phyloP scores from a whole-genome alignment of 352 stramenopile genomes.

The Globisporangium sylvaticum region DNA sequence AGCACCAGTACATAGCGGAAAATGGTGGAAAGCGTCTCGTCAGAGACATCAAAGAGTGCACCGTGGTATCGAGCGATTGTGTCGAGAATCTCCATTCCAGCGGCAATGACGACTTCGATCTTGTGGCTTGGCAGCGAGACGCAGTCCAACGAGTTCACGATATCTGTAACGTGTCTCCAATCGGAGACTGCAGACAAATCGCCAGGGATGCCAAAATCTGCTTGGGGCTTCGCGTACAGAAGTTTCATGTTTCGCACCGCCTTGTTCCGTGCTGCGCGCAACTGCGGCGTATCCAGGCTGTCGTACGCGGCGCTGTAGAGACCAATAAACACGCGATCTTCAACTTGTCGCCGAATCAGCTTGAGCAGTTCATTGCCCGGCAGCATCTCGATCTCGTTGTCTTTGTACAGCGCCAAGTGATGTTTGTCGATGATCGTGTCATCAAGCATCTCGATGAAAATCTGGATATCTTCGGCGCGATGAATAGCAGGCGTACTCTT shows the following conservation, averaged over 20 bases:
- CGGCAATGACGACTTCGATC: conserved; percentile 65
- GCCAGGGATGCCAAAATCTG: conserved; percentile 61
- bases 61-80: conserved; percentile 54
- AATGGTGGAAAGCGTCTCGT: conserved; percentile 54
- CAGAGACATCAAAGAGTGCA: conserved; percentile 48
- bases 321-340: conserved; percentile 77
- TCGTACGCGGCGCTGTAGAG: conserved; percentile 53
- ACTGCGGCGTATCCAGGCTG: conserved; percentile 39
- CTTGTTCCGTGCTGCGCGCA: conserved; percentile 30
- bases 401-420: conserved; percentile 55
- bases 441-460: conserved; percentile 62
- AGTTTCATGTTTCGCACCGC: conserved; percentile 58
- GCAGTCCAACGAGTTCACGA: conserved; percentile 68
- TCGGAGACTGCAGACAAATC: conserved; percentile 53
- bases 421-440: conserved; percentile 68
- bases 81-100: conserved; percentile 43
- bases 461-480: conserved; percentile 44
- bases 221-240: conserved; percentile 45
- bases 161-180: conserved; percentile 50
- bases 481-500: conserved; percentile 42
- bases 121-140: conserved; percentile 82
- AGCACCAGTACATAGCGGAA: conserved; percentile 72
- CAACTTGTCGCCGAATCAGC: conserved; percentile 66
- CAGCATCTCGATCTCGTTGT: conserved; percentile 59
- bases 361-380: conserved; percentile 71